Base-by-base conservation (phyloP, 2,329 filamentous ascomycete species). In the Claviceps digitariae region DNA sequence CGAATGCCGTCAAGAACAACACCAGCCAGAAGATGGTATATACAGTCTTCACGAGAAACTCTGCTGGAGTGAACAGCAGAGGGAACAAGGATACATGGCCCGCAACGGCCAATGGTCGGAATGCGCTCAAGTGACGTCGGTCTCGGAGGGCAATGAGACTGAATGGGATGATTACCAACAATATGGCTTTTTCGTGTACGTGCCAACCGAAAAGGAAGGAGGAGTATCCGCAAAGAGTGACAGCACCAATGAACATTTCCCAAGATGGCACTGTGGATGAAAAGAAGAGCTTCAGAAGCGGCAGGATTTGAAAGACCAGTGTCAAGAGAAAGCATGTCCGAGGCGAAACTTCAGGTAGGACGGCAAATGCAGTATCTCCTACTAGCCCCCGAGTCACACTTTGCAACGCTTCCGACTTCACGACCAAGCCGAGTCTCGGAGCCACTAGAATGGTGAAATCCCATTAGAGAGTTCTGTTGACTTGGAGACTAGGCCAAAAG, bases 191-290 rank as follows among this genome's bases (percentile, higher is more conserved):
- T 66, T 98, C 93, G 63, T 98, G 93, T 9, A 98, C 93, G 64
- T 98, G 93, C 90, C 91, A 98, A 54, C 93, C 91, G 61, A 97
- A 97, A 10, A 98, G 77, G 71, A 98, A 98, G 0, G 91, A 96
- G 0, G 91, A 87, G 65, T 96, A 98, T 55, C 88, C 93, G 64
- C 93, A 97, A 17, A 97, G 81, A 0, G 91, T 96, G 46, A 95
- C 79, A 0, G 89, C 85, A 3, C 89, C 89, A 44, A 97, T 79
- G 65, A 98, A 97, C 53, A 80, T 86, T 57, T 95, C 86, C 87
- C 89, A 95, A 0, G 81, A 88, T 2, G 90, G 89, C 50, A 78
- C 75, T 47, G 81, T 64, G 15, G 52, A 54, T 3, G 54, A 48
- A 15, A 56, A 54, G 71, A 95, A 95, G 41, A 97, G 81, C 68